phyloP scores from a whole-genome alignment of 2,329 filamentous ascomycete genomes.

The Apiospora sp. region DNA sequence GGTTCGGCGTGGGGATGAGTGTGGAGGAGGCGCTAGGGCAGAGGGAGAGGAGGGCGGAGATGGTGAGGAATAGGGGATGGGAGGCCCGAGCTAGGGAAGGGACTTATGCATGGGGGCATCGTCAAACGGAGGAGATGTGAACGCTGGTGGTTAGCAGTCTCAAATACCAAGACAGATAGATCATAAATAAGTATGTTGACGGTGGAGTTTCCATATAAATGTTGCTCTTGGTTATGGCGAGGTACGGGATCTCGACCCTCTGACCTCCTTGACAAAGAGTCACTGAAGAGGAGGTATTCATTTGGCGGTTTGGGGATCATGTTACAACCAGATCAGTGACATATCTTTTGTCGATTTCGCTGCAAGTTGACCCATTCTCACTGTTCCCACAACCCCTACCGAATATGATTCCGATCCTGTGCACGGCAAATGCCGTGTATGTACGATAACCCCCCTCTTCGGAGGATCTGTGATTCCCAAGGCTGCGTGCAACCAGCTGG shows the following conservation, averaged over 20 bases:
- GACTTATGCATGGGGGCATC: constrained; percentile 11
- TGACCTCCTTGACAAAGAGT: background rate
- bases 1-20: constrained; percentile 49
- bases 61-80: constrained; percentile 43
- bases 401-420: background rate
- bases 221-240: background rate
- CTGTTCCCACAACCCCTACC: background rate
- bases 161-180: background rate
- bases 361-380: background rate
- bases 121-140: background rate
- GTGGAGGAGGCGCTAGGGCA: constrained; percentile 53
- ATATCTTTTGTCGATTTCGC: background rate
- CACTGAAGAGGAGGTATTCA: background rate
- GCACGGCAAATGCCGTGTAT: background rate
- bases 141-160: background rate
- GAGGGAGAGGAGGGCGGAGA: constrained; percentile 47
- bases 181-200: background rate
- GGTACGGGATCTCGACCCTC: background rate
- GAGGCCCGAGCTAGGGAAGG: constrained; percentile 50
- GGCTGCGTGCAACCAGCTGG: background rate
- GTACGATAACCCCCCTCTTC: background rate
- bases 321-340: background rate
- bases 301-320: background rate
- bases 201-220: background rate
- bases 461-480: background rate